Percentiles rank a stretch among this genome's conserved stretches.
Conservation (phyloP, 768 basidiomycete genomes). For the Lentinula aciculospora region DNA sequence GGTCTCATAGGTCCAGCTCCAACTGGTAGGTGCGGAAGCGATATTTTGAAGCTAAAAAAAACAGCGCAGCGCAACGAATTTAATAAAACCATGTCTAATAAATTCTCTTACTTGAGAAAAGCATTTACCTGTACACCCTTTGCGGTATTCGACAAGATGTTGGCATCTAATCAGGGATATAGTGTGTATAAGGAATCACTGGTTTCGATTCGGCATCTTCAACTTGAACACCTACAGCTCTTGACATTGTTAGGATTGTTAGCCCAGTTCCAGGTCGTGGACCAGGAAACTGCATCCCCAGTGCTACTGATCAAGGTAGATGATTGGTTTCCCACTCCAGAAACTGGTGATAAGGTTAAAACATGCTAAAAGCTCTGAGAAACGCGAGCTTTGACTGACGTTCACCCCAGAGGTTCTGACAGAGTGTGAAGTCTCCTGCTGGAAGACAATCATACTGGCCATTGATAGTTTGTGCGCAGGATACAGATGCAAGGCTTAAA, state of each 20-base stretch:
- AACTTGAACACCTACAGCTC: constrained; percentile 37
- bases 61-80: no score
- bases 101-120: no score
- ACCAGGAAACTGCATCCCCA: constrained; percentile 42
- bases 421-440: constrained; percentile 43
- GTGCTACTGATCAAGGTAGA: constrained; percentile 38
- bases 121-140: constrained; percentile 42
- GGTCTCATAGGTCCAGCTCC: constrained; percentile 44
- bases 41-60: constrained; percentile 33
- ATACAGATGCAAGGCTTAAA: constrained; percentile 7
- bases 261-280: constrained; percentile 48
- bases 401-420: constrained; percentile 54
- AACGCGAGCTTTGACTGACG: constrained; percentile 19
- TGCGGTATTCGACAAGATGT: constrained; percentile 37
- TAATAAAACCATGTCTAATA: no score
- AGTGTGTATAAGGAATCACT: no score
- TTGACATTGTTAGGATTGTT: constrained; percentile 47
- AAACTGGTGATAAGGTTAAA: constrained; percentile 16
- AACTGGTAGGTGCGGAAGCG: constrained; percentile 39
- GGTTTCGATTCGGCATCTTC: background rate
- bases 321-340: constrained; percentile 42
- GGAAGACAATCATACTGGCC: constrained; percentile 39
- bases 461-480: constrained; percentile 32
- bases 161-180: constrained; percentile 33
- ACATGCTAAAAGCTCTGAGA: background rate